Evolutionary conservation across 1,284 basidiomycete species (phyloP), one percentile per base, ranked within the genome.

Genomic region (Puccinia polysora): DNA sequence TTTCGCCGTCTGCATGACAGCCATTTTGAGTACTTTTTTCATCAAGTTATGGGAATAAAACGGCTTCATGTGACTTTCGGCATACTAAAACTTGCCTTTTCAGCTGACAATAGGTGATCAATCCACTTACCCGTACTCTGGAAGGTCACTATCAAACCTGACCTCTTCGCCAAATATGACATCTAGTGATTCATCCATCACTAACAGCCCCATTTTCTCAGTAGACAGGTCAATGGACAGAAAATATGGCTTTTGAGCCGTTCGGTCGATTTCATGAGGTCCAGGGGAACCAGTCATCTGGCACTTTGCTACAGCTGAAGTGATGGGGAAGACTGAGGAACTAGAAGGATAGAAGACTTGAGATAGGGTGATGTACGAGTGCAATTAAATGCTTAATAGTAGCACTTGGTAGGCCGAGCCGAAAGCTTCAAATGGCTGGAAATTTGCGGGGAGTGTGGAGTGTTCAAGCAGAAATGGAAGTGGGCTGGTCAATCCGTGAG

Each of bases 41-140:
- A 80, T 90, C 88, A 38, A 88, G 88, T 2, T 87, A 87, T 0
- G 88, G 88, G 49, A 88, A 90, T 80, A 90, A 89, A 74, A 90
- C 88, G 5, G 89, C 89, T 50, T 88, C 87, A 75, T 88, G 87
- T 0, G 89, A 90, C 79, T 89, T 90, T 43, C 64, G 12, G 43
- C 2, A n/a, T 6, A 20, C 7, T 4, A 23, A 15, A 52, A 32
- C 34, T n/a, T n/a, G 23, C 18, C 23, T 70, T 56, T 20, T n/a
- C 15, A 28, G 32, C 20, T 28, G 32, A 38, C 25, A 52, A 25
- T 15, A 18, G 18, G 43, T 28, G 36, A 43, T n/a, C n/a, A n/a
- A n/a, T n/a, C n/a, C 63, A 84, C 86, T 82, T 80, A 89, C 88
- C 88, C 86, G 80, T 88, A 90, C 80, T 90, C 89, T 63, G 86